Evolutionary conservation across 345 rosid genomes (phyloP).

Genomic region (Luvunga scandens): DNA sequence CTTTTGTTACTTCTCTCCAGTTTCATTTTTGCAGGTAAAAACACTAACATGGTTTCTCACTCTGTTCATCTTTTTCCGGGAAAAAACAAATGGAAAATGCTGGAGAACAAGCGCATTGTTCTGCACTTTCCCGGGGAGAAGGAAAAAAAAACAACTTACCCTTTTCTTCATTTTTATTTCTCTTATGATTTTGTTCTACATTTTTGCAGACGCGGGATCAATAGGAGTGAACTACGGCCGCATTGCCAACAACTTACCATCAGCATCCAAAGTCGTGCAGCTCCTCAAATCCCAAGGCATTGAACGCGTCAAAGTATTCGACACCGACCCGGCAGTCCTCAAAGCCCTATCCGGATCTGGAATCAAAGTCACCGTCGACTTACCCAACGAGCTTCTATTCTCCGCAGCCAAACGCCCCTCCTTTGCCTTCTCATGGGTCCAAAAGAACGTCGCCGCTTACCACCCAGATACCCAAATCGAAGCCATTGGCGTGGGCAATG

Average conservation of each 20-base stretch:
- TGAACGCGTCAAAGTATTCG: constrained; percentile 68
- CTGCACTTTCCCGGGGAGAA: not conserved
- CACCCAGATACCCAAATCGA: constrained; percentile 74
- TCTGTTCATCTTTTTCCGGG: not conserved
- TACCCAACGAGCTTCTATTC: constrained; percentile 70
- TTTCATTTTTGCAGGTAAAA: constrained; percentile 31
- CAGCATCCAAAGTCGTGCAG: constrained; percentile 62
- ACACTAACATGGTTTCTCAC: not conserved
- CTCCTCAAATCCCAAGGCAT: constrained; percentile 78
- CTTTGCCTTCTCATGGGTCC: constrained; percentile 67
- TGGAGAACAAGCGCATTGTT: not conserved
- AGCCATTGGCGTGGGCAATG: constrained; percentile 91
- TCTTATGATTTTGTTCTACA: not conserved
- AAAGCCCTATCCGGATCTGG: constrained; percentile 70
- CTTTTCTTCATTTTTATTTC: not conserved
- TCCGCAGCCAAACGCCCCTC: constrained; percentile 56
- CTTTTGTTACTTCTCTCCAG: constrained; percentile 4
- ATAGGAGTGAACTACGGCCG: constrained; percentile 95
- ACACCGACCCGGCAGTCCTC: constrained; percentile 80
- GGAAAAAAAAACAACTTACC: not conserved
- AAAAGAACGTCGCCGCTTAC: constrained; percentile 65
- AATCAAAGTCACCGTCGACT: constrained; percentile 80
- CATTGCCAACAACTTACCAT: constrained; percentile 73
- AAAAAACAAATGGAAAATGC: not conserved
- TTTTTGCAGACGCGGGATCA: constrained; percentile 61